A percentile compares a stretch with the other conserved stretches of the same genome.
These are phyloP conservation scores for Polygonum maritimum DNA, from an alignment of 148 eudicot genomes.

Conservation along the genomic window DNA sequence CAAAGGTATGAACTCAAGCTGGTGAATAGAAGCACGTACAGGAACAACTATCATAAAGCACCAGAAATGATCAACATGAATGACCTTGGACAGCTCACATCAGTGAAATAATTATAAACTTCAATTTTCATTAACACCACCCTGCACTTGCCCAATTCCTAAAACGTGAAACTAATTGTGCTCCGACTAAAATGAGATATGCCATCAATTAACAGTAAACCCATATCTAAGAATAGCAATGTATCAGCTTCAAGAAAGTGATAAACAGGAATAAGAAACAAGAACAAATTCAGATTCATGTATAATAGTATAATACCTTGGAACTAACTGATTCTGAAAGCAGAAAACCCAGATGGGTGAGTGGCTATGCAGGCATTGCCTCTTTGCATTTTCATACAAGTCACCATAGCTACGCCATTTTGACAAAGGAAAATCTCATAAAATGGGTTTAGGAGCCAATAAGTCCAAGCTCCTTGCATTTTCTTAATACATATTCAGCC, in stretches of 20 bases:
- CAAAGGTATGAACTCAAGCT: not conserved
- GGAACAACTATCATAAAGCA: not conserved
- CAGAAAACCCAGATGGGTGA: not conserved
- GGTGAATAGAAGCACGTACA: not conserved
- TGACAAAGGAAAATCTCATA: not conserved
- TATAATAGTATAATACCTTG: constrained; percentile 3
- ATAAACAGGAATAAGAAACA: not conserved
- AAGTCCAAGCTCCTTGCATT: constrained; percentile 26
- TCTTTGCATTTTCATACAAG: not conserved
- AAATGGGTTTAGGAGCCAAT: not conserved
- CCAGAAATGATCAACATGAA: not conserved
- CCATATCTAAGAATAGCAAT: not conserved
- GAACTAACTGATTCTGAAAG: not conserved
- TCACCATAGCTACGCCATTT: not conserved
- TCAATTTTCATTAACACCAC: not conserved
- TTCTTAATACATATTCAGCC: constrained; percentile 35
- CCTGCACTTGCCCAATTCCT: not conserved
- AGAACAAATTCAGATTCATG: not conserved
- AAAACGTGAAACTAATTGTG: not conserved
- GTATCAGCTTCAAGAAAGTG: not conserved
- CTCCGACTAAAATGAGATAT: not conserved
- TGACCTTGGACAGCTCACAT: not conserved
- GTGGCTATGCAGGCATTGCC: not conserved
- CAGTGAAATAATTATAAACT: not conserved
- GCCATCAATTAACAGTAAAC: not conserved